Evolutionary conservation across 1,284 basidiomycete species (phyloP).

Genomic region (Veloporphyrellus conicus): DNA sequence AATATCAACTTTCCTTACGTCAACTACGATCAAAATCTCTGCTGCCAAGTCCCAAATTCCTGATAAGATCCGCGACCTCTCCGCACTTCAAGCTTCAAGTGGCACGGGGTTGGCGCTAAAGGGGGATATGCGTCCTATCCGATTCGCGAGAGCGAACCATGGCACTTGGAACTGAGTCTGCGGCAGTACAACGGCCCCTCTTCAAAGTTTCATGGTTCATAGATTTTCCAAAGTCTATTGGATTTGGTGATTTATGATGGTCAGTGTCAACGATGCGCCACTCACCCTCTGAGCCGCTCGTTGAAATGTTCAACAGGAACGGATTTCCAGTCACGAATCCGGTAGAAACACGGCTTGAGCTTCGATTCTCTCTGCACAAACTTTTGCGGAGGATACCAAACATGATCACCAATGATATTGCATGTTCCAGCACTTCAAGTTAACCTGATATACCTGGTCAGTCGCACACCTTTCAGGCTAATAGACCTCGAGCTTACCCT

Average conservation of each 20-base stretch:
- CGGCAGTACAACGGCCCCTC: slow-evolving; percentile 5
- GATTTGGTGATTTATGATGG: no score
- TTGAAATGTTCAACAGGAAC: no score
- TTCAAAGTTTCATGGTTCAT: no score
- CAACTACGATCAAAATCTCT: slow-evolving; percentile 26
- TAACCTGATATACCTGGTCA: no score
- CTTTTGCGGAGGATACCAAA: slow-evolving; percentile 34
- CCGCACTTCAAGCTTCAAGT: slow-evolving; percentile 10
- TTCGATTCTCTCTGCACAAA: no score
- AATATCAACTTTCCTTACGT: slow-evolving; percentile 27
- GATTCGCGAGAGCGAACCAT: slow-evolving; percentile 35
- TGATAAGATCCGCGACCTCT: slow-evolving; percentile 26
- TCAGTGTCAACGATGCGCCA: no score
- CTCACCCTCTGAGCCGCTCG: no score
- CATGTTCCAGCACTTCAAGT: neutral
- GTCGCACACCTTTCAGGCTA: no score
- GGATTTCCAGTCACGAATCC: no score
- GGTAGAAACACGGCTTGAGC: no score
- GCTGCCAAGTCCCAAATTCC: slow-evolving; percentile 5
- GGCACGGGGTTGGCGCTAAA: slow-evolving; percentile 5
- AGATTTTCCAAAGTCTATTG: no score
- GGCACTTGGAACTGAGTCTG: neutral
- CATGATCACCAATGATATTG: neutral
- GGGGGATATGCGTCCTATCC: slow-evolving; percentile 51
- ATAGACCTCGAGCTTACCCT: no score